Percentiles rank a stretch among this genome's conserved stretches.
Conservation (phyloP, 768 basidiomycete genomes). For the Agaricus blazei region DNA sequence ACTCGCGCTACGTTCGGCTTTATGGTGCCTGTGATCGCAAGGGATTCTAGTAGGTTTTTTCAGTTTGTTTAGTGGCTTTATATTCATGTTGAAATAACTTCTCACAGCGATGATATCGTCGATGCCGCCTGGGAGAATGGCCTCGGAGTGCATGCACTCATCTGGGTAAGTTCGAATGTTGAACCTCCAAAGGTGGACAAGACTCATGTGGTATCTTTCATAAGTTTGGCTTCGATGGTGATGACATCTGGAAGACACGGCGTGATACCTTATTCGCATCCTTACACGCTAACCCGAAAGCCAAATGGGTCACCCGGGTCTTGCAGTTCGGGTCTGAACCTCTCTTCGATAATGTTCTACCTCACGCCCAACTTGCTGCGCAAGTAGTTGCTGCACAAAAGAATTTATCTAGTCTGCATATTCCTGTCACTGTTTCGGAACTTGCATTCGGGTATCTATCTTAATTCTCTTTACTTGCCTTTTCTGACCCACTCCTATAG, state of each 20-base stretch:
- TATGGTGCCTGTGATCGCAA: slow-evolving; percentile 31
- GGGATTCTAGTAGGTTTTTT: slow-evolving; percentile 27
- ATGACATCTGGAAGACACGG: slow-evolving; percentile 38
- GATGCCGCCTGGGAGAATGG: slow-evolving; percentile 48
- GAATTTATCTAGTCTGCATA: slow-evolving; percentile 38
- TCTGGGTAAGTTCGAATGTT: slow-evolving; percentile 41
- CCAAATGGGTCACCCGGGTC: slow-evolving; percentile 48
- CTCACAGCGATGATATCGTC: slow-evolving; percentile 38
- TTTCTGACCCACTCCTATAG: slow-evolving; percentile 1
- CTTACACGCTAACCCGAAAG: slow-evolving; percentile 43
- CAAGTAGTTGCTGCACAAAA: slow-evolving; percentile 41
- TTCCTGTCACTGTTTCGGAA: slow-evolving; percentile 54
- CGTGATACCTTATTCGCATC: slow-evolving; percentile 38
- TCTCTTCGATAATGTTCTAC: slow-evolving; percentile 44
- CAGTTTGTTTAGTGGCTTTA: neutral
- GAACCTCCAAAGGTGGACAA: neutral
- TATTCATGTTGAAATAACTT: neutral
- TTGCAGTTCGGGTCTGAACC: slow-evolving; percentile 60
- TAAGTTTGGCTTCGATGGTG: slow-evolving; percentile 32
- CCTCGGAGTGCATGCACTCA: slow-evolving; percentile 55
- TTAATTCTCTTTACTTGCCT: neutral
- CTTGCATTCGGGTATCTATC: slow-evolving; percentile 37
- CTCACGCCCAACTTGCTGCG: slow-evolving; percentile 33
- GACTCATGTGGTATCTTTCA: neutral
- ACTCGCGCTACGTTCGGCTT: slow-evolving; percentile 49